A percentile compares a stretch with the other conserved stretches of the same genome.
Conservation (phyloP, 2,329 filamentous ascomycete genomes). For the Cercospora citrullina region DNA sequence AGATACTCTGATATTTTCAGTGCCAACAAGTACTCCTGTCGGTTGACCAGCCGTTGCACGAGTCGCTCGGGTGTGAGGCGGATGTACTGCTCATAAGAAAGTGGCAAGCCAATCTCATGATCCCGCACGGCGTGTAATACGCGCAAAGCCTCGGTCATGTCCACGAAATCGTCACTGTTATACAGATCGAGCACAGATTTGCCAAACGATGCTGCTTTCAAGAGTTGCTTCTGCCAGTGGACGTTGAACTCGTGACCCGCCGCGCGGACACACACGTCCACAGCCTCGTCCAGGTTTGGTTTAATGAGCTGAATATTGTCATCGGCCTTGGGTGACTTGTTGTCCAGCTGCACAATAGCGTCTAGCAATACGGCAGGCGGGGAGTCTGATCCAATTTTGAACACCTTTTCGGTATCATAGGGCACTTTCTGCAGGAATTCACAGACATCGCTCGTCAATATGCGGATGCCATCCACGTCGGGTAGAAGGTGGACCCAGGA, state of each 20-base stretch:
- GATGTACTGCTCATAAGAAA: constrained; percentile 93
- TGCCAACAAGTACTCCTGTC: constrained; percentile 87
- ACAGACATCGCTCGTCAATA: constrained; percentile 91
- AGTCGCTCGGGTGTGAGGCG: constrained; percentile 85
- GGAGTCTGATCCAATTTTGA: constrained; percentile 82
- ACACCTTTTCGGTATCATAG: constrained; percentile 69
- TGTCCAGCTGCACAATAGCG: constrained; percentile 85
- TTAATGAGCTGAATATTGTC: constrained; percentile 96
- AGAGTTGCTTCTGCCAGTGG: constrained; percentile 89
- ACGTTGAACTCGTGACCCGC: constrained; percentile 88
- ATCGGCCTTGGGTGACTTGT: constrained; percentile 93
- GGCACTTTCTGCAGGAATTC: constrained; percentile 97
- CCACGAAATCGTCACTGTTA: constrained; percentile 97
- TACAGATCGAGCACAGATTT: constrained; percentile 97
- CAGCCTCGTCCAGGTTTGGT: constrained; percentile 82
- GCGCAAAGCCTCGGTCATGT: constrained; percentile 92
- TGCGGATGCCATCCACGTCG: constrained; percentile 82
- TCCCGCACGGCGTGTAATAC: constrained; percentile 90
- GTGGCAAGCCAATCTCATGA: constrained; percentile 83
- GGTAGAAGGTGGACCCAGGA: constrained; percentile 85
- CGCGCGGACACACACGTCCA: constrained; percentile 89
- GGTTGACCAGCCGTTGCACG: constrained; percentile 80
- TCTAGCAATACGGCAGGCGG: constrained; percentile 91
- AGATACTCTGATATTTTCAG: constrained; percentile 86
- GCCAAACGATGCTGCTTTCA: constrained; percentile 96